These are phyloP conservation scores for Irpex rosettiformis DNA, from an alignment of 1,284 basidiomycete species.

Conservation along the genomic window DNA sequence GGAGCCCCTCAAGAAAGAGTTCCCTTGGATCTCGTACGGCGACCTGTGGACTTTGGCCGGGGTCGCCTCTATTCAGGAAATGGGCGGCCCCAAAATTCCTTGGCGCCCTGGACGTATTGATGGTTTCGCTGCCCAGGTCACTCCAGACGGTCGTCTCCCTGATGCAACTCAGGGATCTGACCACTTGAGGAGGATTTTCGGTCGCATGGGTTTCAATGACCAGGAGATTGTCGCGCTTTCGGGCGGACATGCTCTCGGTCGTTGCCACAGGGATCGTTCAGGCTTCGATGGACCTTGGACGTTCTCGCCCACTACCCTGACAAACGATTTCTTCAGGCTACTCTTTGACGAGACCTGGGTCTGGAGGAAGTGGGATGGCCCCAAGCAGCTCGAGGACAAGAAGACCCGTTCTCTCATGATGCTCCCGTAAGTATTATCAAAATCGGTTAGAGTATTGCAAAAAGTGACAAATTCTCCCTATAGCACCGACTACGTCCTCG, in stretches of 20 bases:
- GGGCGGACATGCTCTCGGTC: conserved; percentile 93
- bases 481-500: conserved; percentile 81
- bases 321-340: conserved; percentile 90
- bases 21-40: conserved; percentile 91
- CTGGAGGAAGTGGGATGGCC: conserved; percentile 88
- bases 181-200: conserved; percentile 90
- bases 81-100: conserved; percentile 78
- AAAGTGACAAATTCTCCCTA: neutral
- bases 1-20: conserved; percentile 85
- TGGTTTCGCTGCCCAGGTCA: conserved; percentile 70
- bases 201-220: conserved; percentile 97
- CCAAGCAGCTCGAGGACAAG: conserved; percentile 94
- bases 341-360: conserved; percentile 88
- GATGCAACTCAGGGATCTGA: conserved; percentile 84
- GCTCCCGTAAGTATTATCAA: conserved; percentile 65
- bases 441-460: neutral
- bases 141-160: conserved; percentile 94
- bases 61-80: conserved; percentile 84
- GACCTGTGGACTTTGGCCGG: conserved; percentile 94
- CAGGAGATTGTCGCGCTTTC: conserved; percentile 94
- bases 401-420: conserved; percentile 91
- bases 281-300: conserved; percentile 92
- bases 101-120: conserved; percentile 92
- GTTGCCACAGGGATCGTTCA: conserved; percentile 85
- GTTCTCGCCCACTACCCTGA: conserved; percentile 83